phyloP scores from a whole-genome alignment of 371 early-diverging fungal species.

The Mucor sp. region DNA sequence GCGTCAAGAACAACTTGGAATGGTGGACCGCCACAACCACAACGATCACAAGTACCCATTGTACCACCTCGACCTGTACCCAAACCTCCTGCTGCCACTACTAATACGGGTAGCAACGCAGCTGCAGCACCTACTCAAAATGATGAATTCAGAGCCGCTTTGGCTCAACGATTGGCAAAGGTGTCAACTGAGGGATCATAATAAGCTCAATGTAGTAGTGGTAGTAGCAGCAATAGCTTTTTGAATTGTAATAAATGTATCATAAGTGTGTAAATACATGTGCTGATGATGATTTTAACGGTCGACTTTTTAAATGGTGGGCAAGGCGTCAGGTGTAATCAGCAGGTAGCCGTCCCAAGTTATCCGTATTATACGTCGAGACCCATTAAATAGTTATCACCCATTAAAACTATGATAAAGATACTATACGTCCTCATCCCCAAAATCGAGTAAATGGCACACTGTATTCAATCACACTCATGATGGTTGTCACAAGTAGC shows the following conservation, averaged over 20 bases:
- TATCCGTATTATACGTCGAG: no score
- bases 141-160: conserved; percentile 22
- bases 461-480: no score
- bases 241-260: neutral
- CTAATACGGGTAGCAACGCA: neutral
- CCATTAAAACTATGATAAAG: no score
- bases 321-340: no score
- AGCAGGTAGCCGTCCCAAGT: no score
- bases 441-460: no score
- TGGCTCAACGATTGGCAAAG: conserved; percentile 25
- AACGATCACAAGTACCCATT: neutral
- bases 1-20: neutral
- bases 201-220: neutral
- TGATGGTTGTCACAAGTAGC: no score
- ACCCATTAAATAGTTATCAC: no score
- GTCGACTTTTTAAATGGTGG: no score
- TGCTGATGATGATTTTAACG: neutral
- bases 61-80: conserved; percentile 23
- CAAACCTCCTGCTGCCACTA: neutral
- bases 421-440: no score
- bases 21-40: neutral
- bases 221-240: neutral
- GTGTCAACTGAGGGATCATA: neutral
- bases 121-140: neutral
- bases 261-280: neutral